Percentiles rank a stretch among this genome's conserved stretches.
Evolutionary conservation across 768 basidiomycete species (phyloP).

Genomic region (Phanerochaete sordida): DNA sequence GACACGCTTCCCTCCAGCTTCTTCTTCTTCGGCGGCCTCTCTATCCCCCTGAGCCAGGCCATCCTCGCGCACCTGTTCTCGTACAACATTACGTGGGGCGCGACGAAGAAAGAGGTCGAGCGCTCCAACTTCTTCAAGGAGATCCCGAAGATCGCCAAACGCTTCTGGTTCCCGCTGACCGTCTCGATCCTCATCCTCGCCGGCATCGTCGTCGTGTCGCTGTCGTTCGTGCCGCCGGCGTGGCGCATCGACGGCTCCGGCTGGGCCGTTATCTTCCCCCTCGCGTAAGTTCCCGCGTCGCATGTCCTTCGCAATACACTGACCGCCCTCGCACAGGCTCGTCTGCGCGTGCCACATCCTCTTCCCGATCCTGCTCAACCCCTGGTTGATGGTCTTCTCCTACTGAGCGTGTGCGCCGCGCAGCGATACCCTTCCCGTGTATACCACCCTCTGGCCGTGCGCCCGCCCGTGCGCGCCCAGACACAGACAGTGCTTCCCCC

Average conservation of each 20-base stretch:
- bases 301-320: background rate
- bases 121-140: constrained; percentile 88
- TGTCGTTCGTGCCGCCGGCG: constrained; percentile 51
- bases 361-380: constrained; percentile 87
- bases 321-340: constrained; percentile 34
- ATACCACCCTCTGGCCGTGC: constrained; percentile 7
- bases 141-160: constrained; percentile 77
- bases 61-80: constrained; percentile 70
- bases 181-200: constrained; percentile 51
- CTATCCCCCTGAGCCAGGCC: constrained; percentile 63
- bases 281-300: constrained; percentile 46
- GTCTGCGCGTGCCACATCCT: constrained; percentile 65
- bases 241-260: constrained; percentile 61
- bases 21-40: constrained; percentile 77
- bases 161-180: constrained; percentile 68
- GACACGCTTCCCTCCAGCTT: constrained; percentile 39
- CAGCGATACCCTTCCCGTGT: constrained; percentile 6
- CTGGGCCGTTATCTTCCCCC: constrained; percentile 77
- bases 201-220: constrained; percentile 53
- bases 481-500: background rate
- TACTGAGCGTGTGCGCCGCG: constrained; percentile 28
- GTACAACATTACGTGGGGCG: constrained; percentile 76
- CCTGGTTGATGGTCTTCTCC: constrained; percentile 85
- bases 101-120: constrained; percentile 79
- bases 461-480: background rate